These are phyloP conservation scores for Colletotrichum australisinense DNA, from an alignment of 2,329 filamentous ascomycete genomes.

Conservation along the genomic window DNA sequence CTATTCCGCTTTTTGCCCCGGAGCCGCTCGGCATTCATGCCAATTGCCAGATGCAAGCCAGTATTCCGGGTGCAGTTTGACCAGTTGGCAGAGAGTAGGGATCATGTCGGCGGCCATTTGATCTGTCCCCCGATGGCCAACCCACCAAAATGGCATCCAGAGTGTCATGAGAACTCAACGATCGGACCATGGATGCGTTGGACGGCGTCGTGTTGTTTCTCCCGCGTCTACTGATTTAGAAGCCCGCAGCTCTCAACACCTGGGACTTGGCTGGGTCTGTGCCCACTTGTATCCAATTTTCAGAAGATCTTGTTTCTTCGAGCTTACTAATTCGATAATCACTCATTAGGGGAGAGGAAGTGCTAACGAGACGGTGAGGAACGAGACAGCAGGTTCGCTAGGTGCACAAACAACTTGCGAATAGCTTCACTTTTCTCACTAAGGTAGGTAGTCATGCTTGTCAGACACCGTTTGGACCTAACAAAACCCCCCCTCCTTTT, in stretches of 20 bases:
- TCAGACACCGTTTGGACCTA: background rate
- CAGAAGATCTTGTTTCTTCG: background rate
- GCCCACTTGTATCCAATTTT: background rate
- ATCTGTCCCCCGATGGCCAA: no score
- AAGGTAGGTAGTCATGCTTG: background rate
- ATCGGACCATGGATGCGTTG: conserved; percentile 10
- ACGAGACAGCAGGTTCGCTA: background rate
- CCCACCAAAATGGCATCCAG: background rate
- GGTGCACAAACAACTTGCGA: background rate
- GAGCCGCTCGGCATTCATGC: background rate
- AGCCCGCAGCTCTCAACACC: background rate
- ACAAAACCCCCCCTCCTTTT: background rate
- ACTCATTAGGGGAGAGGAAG: background rate
- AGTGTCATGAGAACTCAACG: background rate
- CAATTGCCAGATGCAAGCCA: no score
- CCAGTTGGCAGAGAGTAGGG: no score
- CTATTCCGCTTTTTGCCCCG: background rate
- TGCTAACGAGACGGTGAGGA: background rate
- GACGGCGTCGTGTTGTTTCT: conserved; percentile 1
- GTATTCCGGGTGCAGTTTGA: no score
- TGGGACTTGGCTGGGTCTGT: background rate
- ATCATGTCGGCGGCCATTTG: no score
- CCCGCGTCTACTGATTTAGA: background rate
- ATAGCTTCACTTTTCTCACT: conserved; percentile 12
- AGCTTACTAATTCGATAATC: background rate